phyloP scores from a whole-genome alignment of 1,284 basidiomycete genomes.

The Afroboletus lepidellus region DNA sequence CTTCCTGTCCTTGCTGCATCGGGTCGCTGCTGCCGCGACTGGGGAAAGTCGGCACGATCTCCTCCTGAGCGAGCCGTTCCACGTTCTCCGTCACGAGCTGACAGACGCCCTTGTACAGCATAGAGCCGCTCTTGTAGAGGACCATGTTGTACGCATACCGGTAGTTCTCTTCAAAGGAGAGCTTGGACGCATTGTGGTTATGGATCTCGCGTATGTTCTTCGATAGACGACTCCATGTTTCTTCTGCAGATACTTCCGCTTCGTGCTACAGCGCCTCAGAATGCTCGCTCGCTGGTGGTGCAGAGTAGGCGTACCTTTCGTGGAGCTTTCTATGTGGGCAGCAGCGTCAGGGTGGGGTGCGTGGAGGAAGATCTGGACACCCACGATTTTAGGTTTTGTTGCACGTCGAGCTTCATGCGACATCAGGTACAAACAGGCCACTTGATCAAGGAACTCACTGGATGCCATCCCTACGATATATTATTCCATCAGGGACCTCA shows the following conservation, averaged over 20 bases:
- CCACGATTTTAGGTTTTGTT: constrained; percentile 50
- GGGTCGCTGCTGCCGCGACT: constrained; percentile 49
- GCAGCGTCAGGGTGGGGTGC: constrained; percentile 21
- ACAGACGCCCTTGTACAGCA: constrained; percentile 87
- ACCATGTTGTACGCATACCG: constrained; percentile 95
- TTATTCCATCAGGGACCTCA: constrained; percentile 19
- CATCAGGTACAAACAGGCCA: neutral
- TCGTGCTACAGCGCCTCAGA: constrained; percentile 49
- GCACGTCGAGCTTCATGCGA: constrained; percentile 39
- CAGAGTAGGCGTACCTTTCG: constrained; percentile 42
- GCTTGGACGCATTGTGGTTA: constrained; percentile 87
- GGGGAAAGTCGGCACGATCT: constrained; percentile 85
- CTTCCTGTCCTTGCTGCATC: constrained; percentile 69
- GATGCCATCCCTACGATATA: constrained; percentile 39
- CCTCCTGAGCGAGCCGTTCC: constrained; percentile 71
- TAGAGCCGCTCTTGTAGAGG: constrained; percentile 81
- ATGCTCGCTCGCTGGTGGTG: neutral
- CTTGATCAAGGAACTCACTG: constrained; percentile 33
- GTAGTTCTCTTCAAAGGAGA: constrained; percentile 97
- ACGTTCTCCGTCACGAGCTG: constrained; percentile 83
- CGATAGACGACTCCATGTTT: constrained; percentile 75
- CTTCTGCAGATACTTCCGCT: constrained; percentile 63
- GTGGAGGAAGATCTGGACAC: constrained; percentile 29
- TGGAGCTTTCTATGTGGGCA: constrained; percentile 48
- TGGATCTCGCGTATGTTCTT: constrained; percentile 94